Evolutionary conservation across 2,329 filamentous ascomycete species (phyloP), one percentile per base, ranked within the genome.

Genomic region (Thielaviopsis populi): DNA sequence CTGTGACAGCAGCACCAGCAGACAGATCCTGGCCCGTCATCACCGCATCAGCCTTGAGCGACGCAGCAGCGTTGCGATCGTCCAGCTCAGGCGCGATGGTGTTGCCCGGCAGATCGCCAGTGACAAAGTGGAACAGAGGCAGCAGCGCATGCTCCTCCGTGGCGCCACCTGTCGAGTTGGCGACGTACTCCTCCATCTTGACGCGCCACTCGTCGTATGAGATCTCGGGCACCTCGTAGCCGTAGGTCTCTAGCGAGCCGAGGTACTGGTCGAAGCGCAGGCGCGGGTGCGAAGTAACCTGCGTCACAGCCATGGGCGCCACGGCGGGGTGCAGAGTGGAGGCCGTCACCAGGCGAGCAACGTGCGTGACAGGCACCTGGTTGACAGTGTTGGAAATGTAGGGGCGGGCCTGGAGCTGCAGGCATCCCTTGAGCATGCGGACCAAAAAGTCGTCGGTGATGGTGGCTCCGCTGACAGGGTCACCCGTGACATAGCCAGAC

Each of bases 361-460:
- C 91, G 68, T 95, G 89, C 67, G 84, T 84, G 30, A 96, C 91
- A 0, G 92, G 91, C 0, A 96, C 88, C 73, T 86, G 84, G 76
- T 96, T 97, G 73, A 96, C 84, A 0, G 89, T 89, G 76, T 96
- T 97, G 72, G 79, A 75, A 69, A 96, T 95, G 68, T 82, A 80
- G 0, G 91, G 92, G 0, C 89, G 80, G 2, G 80, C 79, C 1
- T 77, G 77, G 2, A 96, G 78, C 74, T 97, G 91, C 61, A 95
- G 78, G 70, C 90, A 95, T 65, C 90, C 91, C 76, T 96, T 96
- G 64, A 86, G 76, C 75, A 96, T 83, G 46, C 92, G 84, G 68
- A 96, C 82, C 6, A 97, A 76, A 77, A 96, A 97, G 74, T 96
- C 92, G 70, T 97, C 92, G 0, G 85, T 91, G 73, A 87, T 89